phyloP scores from a whole-genome alignment of 345 rosid genomes.

The Capsella bursapastoris region DNA sequence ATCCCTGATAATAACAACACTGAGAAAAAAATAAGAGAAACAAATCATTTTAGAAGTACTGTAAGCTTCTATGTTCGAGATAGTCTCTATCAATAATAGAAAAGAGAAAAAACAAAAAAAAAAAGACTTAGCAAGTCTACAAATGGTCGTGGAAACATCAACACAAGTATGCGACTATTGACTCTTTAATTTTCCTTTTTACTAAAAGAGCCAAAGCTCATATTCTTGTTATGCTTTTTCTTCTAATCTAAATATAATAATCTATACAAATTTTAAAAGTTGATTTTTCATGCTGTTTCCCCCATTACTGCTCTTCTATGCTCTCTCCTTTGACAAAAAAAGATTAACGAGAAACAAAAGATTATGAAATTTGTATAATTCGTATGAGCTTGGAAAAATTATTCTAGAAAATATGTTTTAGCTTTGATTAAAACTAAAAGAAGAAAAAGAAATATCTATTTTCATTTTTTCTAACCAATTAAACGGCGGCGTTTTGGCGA shows the following conservation, averaged over 20 bases:
- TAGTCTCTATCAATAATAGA: neutral
- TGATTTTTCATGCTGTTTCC: constrained; percentile 6
- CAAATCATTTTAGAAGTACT: neutral
- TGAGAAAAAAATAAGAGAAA: neutral
- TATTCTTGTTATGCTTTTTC: constrained; percentile 21
- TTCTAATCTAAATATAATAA: constrained; percentile 16
- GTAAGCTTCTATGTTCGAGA: constrained; percentile 17
- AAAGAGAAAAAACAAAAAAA: no score
- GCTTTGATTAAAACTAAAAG: neutral
- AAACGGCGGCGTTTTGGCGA: constrained; percentile 17
- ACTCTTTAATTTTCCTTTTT: no score
- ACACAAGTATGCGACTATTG: no score
- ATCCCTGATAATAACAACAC: neutral
- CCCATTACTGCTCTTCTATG: constrained; percentile 31
- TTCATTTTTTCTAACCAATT: neutral
- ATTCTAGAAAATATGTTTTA: neutral
- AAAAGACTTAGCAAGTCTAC: neutral
- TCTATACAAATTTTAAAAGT: neutral
- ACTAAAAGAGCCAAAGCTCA: constrained; percentile 9
- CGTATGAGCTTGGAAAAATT: neutral
- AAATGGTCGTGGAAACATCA: constrained; percentile 27
- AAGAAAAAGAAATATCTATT: neutral
- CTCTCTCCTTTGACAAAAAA: no score
- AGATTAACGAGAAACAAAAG: no score
- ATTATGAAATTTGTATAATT: constrained; percentile 3